A percentile compares a stretch with the other conserved stretches of the same genome.
Evolutionary conservation across 805 yeast genomes (phyloP).

Genomic region (Suhomyces pyralidae): DNA sequence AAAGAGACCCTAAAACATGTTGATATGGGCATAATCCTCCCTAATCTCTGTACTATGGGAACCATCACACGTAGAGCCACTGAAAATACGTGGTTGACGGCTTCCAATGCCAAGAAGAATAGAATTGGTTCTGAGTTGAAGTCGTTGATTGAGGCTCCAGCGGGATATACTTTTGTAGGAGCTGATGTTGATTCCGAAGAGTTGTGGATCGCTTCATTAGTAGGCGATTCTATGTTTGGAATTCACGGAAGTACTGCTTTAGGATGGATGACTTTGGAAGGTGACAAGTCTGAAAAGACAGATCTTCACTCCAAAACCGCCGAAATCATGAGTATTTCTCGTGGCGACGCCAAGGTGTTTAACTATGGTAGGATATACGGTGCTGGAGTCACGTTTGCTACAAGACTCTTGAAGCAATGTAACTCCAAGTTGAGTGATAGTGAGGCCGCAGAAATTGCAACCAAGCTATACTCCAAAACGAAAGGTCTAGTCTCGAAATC

Average conservation of each 20-base stretch:
- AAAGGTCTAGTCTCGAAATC: conserved; percentile 56
- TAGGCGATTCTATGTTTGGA: conserved; percentile 87
- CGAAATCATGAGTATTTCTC: conserved; percentile 75
- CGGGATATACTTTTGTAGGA: conserved; percentile 89
- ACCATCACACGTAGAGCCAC: conserved; percentile 95
- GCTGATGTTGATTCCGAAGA: conserved; percentile 99
- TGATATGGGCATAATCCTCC: conserved; percentile 71
- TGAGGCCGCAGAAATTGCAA: conserved; percentile 66
- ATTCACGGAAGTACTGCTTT: conserved; percentile 95
- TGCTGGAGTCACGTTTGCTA: conserved; percentile 91
- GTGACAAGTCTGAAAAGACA: conserved; percentile 85
- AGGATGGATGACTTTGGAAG: conserved; percentile 99
- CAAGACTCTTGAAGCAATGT: conserved; percentile 77
- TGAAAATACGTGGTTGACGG: conserved; percentile 96
- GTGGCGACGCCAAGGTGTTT: conserved; percentile 92
- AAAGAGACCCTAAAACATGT: conserved; percentile 19
- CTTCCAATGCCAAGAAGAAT: conserved; percentile 83
- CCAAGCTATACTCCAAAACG: conserved; percentile 69
- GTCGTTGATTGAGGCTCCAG: conserved; percentile 80
- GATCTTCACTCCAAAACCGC: conserved; percentile 96
- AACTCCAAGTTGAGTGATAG: conserved; percentile 65
- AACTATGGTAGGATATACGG: conserved; percentile 98
- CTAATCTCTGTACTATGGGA: conserved; percentile 88
- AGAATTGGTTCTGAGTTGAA: conserved; percentile 93
- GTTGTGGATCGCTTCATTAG: conserved; percentile 93